Evolutionary conservation across 768 basidiomycete genomes (phyloP).

Genomic region (Omphalotus guepiniiformis): DNA sequence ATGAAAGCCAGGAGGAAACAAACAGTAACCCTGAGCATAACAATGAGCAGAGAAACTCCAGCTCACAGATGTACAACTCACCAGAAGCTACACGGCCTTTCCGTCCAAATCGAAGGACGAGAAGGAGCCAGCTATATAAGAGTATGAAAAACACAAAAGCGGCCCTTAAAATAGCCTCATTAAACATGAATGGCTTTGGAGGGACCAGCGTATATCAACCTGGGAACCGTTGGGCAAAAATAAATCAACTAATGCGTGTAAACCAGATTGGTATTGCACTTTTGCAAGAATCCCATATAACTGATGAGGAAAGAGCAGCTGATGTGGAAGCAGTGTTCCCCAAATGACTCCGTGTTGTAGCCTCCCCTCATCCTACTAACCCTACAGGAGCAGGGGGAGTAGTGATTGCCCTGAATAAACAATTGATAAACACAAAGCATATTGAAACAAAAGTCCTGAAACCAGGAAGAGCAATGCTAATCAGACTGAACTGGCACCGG

Average conservation of each 20-base stretch:
- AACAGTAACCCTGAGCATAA: too few relatives aligned
- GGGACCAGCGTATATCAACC: neutral
- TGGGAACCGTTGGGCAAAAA: constrained; percentile 11
- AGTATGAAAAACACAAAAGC: too few relatives aligned
- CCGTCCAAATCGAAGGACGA: too few relatives aligned
- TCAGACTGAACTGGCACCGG: constrained; percentile 16
- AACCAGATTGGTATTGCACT: constrained; percentile 24
- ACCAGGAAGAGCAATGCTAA: constrained; percentile 22
- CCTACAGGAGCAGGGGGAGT: constrained; percentile 24
- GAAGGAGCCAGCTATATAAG: too few relatives aligned
- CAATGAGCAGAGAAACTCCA: too few relatives aligned
- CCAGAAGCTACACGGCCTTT: too few relatives aligned
- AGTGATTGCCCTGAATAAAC: constrained; percentile 31
- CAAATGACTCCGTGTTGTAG: constrained; percentile 15
- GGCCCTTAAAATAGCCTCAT: constrained; percentile 7
- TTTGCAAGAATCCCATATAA: constrained; percentile 30
- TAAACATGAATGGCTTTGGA: constrained; percentile 12
- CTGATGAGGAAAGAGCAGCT: constrained; percentile 1
- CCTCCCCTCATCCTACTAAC: constrained; percentile 10
- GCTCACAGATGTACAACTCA: too few relatives aligned
- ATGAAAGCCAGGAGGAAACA: too few relatives aligned
- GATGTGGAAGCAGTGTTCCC: constrained; percentile 9
- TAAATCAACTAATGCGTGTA: constrained; percentile 16
- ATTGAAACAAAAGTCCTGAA: constrained; percentile 12
- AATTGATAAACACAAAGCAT: constrained; percentile 15